phyloP scores from a whole-genome alignment of 73 alveolate genomes.

The Paramecium biaurelia region DNA sequence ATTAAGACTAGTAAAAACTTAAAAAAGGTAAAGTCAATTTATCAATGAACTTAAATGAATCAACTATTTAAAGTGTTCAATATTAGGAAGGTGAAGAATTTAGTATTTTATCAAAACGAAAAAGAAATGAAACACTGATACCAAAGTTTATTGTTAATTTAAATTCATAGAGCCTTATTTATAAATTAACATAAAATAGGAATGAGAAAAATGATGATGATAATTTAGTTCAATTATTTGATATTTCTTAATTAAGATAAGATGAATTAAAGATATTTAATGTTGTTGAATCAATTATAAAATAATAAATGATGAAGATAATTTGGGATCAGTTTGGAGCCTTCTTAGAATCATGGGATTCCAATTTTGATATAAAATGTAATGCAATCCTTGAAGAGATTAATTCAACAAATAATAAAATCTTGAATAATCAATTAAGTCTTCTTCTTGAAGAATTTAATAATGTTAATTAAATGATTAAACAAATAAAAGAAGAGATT shows the following conservation, averaged over 20 bases:
- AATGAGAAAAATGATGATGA: neutral
- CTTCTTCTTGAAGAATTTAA: neutral
- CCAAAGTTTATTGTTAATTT: neutral
- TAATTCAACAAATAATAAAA: neutral
- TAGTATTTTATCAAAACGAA: neutral
- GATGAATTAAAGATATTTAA: neutral
- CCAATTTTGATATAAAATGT: neutral
- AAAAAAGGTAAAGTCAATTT: neutral
- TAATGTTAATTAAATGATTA: neutral
- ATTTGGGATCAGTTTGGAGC: neutral
- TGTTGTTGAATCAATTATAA: neutral
- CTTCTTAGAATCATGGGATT: neutral
- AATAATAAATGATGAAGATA: neutral
- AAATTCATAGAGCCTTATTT: neutral
- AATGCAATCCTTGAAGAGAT: neutral
- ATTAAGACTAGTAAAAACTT: neutral
- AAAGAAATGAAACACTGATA: neutral
- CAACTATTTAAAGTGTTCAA: neutral
- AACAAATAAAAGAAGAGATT: neutral
- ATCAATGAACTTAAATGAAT: neutral
- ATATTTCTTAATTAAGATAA: neutral
- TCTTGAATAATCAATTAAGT: neutral
- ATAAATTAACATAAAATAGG: neutral
- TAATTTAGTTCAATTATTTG: neutral
- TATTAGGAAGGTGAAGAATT: neutral